Percentiles rank a stretch among this genome's conserved stretches.
phyloP scores from a whole-genome alignment of 805 yeast species.

The Starmerella floris region DNA sequence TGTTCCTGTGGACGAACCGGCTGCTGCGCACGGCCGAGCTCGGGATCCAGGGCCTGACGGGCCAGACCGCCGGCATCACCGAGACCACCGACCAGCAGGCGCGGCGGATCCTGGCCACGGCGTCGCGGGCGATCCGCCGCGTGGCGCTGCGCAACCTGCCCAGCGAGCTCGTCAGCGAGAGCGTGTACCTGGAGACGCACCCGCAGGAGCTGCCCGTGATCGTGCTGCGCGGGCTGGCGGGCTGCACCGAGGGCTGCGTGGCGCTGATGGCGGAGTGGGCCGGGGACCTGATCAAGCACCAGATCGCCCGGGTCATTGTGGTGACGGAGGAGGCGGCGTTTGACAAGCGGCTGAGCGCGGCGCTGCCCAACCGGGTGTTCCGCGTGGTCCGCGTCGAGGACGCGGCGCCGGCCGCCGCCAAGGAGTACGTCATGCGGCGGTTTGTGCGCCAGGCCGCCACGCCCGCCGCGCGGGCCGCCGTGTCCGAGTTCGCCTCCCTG shows the following conservation, averaged over 20 bases:
- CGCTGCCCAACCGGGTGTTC: constrained; percentile 80
- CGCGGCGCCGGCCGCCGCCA: constrained; percentile 61
- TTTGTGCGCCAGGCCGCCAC: constrained; percentile 1
- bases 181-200: constrained; percentile 12
- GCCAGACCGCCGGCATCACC: constrained; percentile 38
- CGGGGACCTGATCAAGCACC: constrained; percentile 56
- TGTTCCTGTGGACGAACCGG: constrained; percentile 82
- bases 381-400: constrained; percentile 63
- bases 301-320: constrained; percentile 78
- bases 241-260: constrained; percentile 34
- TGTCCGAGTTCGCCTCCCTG: constrained; percentile 20
- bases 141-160: constrained; percentile 35
- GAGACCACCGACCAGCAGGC: constrained; percentile 25
- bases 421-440: constrained; percentile 44
- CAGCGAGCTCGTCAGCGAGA: constrained; percentile 11
- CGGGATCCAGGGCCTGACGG: constrained; percentile 79
- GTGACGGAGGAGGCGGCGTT: constrained; percentile 73
- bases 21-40: constrained; percentile 69
- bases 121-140: constrained; percentile 48
- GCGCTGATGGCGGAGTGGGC: constrained; percentile 82
- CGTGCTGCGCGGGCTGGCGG: constrained; percentile 12
- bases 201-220: constrained; percentile 20
- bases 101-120: constrained; percentile 23
- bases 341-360: constrained; percentile 48
- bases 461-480: neutral